These are phyloP conservation scores for Volutella citrinella DNA, from an alignment of 2,329 filamentous ascomycete species.

Conservation along the genomic window DNA sequence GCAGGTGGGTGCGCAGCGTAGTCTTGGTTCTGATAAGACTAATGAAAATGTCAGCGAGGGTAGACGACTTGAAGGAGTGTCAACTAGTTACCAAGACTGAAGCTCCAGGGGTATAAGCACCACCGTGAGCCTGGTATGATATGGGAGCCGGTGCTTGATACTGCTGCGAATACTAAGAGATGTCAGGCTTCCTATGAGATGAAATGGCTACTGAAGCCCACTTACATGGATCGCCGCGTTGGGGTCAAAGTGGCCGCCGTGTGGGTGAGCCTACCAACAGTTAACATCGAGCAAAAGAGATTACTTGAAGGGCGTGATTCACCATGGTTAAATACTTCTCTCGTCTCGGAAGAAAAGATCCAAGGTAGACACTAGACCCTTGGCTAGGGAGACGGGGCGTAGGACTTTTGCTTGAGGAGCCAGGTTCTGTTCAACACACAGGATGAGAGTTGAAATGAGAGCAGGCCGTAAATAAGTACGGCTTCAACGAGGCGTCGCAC, in stretches of 20 bases:
- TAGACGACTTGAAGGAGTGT: neutral
- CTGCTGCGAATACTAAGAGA: slow-evolving; percentile 13
- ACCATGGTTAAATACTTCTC: slow-evolving; percentile 24
- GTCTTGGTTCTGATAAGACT: slow-evolving; percentile 23
- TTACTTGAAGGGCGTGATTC: slow-evolving; percentile 1
- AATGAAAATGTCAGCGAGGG: slow-evolving; percentile 1
- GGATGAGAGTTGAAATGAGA: too few species aligned
- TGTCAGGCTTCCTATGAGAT: slow-evolving; percentile 1
- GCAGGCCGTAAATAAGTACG: too few species aligned
- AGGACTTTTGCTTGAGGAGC: too few species aligned
- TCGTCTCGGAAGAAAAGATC: too few species aligned
- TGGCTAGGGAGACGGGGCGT: too few species aligned
- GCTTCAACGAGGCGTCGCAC: too few species aligned
- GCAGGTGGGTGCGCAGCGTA: slow-evolving; percentile 18
- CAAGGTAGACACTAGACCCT: too few species aligned
- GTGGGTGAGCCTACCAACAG: slow-evolving; percentile 17
- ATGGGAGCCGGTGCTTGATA: slow-evolving; percentile 10
- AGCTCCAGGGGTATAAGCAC: slow-evolving; percentile 22
- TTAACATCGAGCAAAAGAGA: neutral
- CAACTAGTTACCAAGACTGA: slow-evolving; percentile 21
- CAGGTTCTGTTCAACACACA: too few species aligned
- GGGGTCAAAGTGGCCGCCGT: slow-evolving; percentile 22
- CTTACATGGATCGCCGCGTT: slow-evolving; percentile 17
- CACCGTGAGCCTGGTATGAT: slow-evolving; percentile 20
- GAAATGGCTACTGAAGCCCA: neutral